These are phyloP conservation scores for Exophiala spinifera DNA, from an alignment of 2,329 filamentous ascomycete species.

Conservation along the genomic window DNA sequence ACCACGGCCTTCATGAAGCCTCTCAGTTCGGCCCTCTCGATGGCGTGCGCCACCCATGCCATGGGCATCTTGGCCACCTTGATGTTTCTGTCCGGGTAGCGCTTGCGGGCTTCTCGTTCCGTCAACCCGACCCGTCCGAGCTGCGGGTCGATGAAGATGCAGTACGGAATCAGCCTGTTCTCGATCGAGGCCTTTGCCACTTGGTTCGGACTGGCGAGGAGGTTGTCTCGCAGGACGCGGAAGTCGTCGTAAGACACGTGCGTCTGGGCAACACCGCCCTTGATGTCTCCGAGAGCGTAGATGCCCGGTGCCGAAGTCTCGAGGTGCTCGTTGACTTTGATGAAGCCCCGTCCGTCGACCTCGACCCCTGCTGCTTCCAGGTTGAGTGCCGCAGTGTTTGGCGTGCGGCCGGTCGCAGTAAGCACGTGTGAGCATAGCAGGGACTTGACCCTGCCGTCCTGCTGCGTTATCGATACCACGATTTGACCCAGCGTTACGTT, in stretches of 20 bases:
- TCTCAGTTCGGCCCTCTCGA: conserved; percentile 52
- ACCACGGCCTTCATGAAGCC: conserved; percentile 55
- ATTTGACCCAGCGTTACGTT: conserved; percentile 31
- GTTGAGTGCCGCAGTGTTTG: conserved; percentile 50
- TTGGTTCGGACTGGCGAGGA: conserved; percentile 34
- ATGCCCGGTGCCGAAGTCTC: conserved; percentile 44
- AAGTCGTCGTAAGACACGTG: conserved; percentile 58
- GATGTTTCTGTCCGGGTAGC: conserved; percentile 30
- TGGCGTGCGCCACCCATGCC: conserved; percentile 49
- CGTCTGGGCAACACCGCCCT: conserved; percentile 54
- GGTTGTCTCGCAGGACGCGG: conserved; percentile 49
- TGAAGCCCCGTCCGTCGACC: conserved; percentile 43
- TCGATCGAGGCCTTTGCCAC: conserved; percentile 29
- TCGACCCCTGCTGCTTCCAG: conserved; percentile 43
- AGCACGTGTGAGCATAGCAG: conserved; percentile 48
- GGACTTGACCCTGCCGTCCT: conserved; percentile 27
- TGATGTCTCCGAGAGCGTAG: conserved; percentile 53
- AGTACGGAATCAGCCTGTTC: conserved; percentile 45
- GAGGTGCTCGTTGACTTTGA: conserved; percentile 45
- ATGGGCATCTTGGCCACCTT: conserved; percentile 52
- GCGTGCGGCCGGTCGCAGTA: conserved; percentile 49
- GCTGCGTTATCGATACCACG: conserved; percentile 19
- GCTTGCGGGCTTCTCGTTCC: conserved; percentile 37
- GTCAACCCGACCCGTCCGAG: conserved; percentile 52
- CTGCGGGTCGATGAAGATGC: conserved; percentile 55